A percentile compares a stretch with the other conserved stretches of the same genome.
Evolutionary conservation across 2,329 filamentous ascomycete genomes (phyloP).

Genomic region (Claviceps lovelessii): DNA sequence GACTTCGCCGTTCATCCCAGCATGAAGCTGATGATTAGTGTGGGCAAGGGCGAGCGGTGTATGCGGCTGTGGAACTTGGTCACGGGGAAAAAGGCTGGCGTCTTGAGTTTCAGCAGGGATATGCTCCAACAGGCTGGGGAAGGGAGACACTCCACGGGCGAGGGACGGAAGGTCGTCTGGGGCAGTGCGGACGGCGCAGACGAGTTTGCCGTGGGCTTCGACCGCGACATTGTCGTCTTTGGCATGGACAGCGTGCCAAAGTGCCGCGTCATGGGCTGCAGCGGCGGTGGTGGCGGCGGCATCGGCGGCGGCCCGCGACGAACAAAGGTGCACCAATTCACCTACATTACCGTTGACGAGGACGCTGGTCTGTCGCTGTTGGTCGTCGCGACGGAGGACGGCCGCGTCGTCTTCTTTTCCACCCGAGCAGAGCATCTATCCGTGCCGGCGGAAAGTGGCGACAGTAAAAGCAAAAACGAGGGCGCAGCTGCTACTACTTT

Average conservation of each 20-base stretch:
- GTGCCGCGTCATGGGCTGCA: conserved; percentile 52
- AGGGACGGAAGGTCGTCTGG: conserved; percentile 75
- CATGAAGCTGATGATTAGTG: conserved; percentile 91
- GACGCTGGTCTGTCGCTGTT: conserved; percentile 35
- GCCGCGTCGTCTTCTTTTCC: conserved; percentile 69
- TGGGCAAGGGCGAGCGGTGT: conserved; percentile 75
- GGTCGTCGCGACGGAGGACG: conserved; percentile 79
- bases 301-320: conserved; percentile 22
- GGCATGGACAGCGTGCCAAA: conserved; percentile 75
- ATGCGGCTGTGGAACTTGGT: conserved; percentile 96
- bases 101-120: conserved; percentile 67
- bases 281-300: background rate
- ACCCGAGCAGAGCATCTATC: conserved; percentile 40
- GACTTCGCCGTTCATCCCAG: conserved; percentile 92
- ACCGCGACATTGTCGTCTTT: conserved; percentile 71
- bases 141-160: conserved; percentile 60
- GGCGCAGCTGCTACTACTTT: conserved; percentile 16
- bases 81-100: conserved; percentile 88
- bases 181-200: conserved; percentile 53
- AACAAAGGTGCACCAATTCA: conserved; percentile 73
- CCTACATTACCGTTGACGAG: conserved; percentile 48
- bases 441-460: conserved; percentile 20
- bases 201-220: conserved; percentile 81
- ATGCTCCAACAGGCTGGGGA: conserved; percentile 65
- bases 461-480: conserved; percentile 4